Base-by-base conservation (phyloP, 2,329 filamentous ascomycete genomes). In the Lachnellula cervina region DNA sequence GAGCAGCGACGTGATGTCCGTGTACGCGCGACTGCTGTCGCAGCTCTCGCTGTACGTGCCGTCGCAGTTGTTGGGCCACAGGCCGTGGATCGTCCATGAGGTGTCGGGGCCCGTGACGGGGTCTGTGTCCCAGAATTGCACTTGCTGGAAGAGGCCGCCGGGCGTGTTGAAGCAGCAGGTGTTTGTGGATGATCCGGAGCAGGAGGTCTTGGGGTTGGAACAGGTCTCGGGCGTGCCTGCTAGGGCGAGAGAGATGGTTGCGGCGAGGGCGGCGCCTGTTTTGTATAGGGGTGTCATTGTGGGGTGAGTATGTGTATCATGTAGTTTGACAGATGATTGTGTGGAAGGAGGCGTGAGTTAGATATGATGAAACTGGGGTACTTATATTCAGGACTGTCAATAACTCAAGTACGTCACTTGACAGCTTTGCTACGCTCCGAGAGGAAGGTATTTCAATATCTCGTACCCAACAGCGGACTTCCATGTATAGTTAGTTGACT, bases 101-200 rank as follows among this genome's bases (percentile, higher is more conserved):
- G 88, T 78, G 50, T 71, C 71, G 6, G 87, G 86, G 0, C 87
- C 62, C 3, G 81, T 79, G 0, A 79, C 74, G 1, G 86, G 86
- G 57, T 79, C 69, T 0, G 82, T 80, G 66, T 90, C 87, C 87
- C 88, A 90, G 73, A 90, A 90, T 63, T 90, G 87, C 1, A 88
- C 90, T 71, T 82, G 81, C 8, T 90, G 77, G 47, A 90, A 73
- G 58, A 88, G 80, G 4, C 88, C 88, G 4, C 86, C 83, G 0
- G 87, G 86, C 17, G 81, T 77, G 66, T 87, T 87, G 73, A 89
- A 87, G 72, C 88, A 90, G 75, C 88, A 90, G 7, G 77, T 70
- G 62, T 81, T 55, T 19, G 47, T 45, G 21, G 47, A 40, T 5
- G 51, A 50, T 4, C 45, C 40, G 16, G n/a, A 32, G 23, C 53